A percentile compares a stretch with the other conserved stretches of the same genome.
phyloP scores from a whole-genome alignment of 2,329 filamentous ascomycete species.

The Aspergillus phoenicis region DNA sequence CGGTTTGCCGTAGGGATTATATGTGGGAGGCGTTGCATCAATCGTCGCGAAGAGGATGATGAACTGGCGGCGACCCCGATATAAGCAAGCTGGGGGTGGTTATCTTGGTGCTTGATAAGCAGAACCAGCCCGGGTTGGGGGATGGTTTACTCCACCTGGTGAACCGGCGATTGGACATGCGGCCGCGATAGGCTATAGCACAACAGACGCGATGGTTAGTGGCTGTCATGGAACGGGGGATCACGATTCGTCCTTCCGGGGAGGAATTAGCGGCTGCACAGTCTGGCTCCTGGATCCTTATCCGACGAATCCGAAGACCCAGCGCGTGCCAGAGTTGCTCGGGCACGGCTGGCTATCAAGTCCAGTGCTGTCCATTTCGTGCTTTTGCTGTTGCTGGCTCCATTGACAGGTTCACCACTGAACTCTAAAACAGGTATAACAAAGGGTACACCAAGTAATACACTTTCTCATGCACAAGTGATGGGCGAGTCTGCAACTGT shows the following conservation, averaged over 20 bases:
- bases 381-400: neutral
- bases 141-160: neutral
- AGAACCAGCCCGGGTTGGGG: neutral
- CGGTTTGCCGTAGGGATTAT: neutral
- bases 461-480: too few relatives aligned
- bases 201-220: neutral
- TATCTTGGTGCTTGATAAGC: constrained; percentile 12
- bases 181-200: neutral
- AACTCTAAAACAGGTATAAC: neutral
- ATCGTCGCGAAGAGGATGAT: neutral
- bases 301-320: constrained; percentile 8
- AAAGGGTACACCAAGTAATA: neutral
- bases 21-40: neutral
- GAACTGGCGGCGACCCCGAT: neutral
- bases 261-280: neutral
- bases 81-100: neutral
- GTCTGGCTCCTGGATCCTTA: neutral
- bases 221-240: neutral
- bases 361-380: neutral
- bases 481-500: too few relatives aligned
- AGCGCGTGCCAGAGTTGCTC: neutral
- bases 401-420: neutral
- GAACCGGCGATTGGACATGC: neutral
- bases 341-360: neutral
- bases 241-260: neutral